Base-by-base conservation (phyloP, 371 early-diverging fungal species). In the Syncephalastrum sp. region DNA sequence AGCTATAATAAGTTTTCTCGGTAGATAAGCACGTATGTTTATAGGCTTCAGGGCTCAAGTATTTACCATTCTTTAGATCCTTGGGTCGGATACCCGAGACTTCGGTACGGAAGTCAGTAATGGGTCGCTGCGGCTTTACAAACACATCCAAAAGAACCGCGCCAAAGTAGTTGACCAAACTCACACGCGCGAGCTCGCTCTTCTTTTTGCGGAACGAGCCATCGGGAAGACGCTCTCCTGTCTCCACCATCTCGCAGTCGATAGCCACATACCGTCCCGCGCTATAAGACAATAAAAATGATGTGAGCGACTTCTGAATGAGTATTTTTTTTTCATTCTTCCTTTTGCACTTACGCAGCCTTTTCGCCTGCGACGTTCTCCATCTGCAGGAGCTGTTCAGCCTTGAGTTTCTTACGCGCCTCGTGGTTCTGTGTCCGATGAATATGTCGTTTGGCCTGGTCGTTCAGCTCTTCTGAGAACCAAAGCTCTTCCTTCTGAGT, bases 231-330 rank as follows among this genome's bases (percentile, higher is more conserved):
- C 38, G 38, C 38, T 33, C 38, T 1, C 97, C 97, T n/a, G 91
- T 91, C 29, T 97, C 98, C 47, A 98, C 98, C 98, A 97, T 98
- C 71, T 98, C 98, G 73, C 99, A 98, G 85, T 98, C 99, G 23
- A 98, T 91, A 8, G 93, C 97, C 3, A 98, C 69, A 63, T 80
- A 94, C 63, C 90, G 91, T 42, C 93, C 94, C n/a, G 81, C 60
- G 57, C 81, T 84, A 48, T 1, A 54, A 25, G 10, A 5, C 46
- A 50, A 7, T 15, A 52, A 24, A 24, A 50, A 14, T 23, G 13
- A 24, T 21, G 14, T 17, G 24, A 49, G 25, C 7, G 27, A 27
- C 21, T 21, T 0, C 2, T 2, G 21, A 21, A 21, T 2, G 21
- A 21, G 21, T 27, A 27, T 27, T 7, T 14, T 1, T 48, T 0